Percentiles rank a stretch among this genome's conserved stretches.
phyloP scores from a whole-genome alignment of 768 basidiomycete species.

The Leccinum disarticulatum region DNA sequence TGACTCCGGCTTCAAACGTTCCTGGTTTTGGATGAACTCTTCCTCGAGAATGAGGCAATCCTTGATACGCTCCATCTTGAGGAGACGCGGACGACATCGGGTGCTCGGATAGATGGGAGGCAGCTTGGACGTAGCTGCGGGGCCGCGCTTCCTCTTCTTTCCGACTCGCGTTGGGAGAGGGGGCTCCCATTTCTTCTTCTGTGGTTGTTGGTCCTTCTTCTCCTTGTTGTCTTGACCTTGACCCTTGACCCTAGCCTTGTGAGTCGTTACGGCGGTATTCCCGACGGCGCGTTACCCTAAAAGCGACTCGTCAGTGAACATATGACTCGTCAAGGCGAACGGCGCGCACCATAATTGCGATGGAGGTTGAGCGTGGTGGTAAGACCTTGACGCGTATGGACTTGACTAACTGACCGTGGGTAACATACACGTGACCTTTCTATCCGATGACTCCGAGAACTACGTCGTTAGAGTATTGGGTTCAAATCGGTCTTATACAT shows the following conservation, averaged over 20 bases:
- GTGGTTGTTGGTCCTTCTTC: too few species aligned
- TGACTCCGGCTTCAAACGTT: conserved; percentile 82
- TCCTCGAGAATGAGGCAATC: conserved; percentile 96
- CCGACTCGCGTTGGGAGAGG: conserved; percentile 95
- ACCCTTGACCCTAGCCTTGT: too few species aligned
- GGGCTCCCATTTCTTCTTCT: conserved; percentile 97
- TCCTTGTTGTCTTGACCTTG: too few species aligned
- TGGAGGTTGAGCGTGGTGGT: conserved; percentile 2
- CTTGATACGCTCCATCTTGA: conserved; percentile 98
- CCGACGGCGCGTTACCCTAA: conserved; percentile 76
- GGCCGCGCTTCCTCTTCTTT: conserved; percentile 94
- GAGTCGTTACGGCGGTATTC: too few species aligned
- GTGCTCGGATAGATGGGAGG: conserved; percentile 95
- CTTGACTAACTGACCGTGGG: too few species aligned
- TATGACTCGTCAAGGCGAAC: not conserved
- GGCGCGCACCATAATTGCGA: conserved; percentile 25
- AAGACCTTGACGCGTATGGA: too few species aligned
- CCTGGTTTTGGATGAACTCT: conserved; percentile 91
- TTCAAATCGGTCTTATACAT: too few species aligned
- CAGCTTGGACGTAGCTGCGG: conserved; percentile 85
- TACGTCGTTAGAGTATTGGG: too few species aligned
- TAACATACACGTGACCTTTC: too few species aligned
- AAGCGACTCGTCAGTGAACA: conserved; percentile 6
- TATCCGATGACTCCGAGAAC: too few species aligned
- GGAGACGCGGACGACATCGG: conserved; percentile 89